phyloP scores from a whole-genome alignment of 768 basidiomycete species.

The Piloderma croceum region DNA sequence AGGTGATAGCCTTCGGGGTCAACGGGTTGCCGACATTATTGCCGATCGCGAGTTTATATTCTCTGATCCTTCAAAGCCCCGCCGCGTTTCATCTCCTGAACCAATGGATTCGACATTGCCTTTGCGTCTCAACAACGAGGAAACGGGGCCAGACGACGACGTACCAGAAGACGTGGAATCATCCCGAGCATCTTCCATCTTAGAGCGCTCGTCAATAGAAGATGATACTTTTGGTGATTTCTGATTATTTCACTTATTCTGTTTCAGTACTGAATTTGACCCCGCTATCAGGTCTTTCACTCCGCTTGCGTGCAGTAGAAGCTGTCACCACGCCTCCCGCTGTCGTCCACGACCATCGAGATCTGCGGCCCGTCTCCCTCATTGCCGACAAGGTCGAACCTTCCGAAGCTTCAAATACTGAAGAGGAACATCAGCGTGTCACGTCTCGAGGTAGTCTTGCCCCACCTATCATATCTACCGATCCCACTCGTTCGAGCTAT shows the following conservation, averaged over 20 bases:
- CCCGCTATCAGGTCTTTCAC: slow-evolving; percentile 15
- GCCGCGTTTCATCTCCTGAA: too few species aligned
- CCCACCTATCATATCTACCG: slow-evolving; percentile 24
- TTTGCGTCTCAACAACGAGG: slow-evolving; percentile 5
- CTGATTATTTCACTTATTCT: not conserved
- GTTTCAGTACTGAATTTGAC: slow-evolving; percentile 3
- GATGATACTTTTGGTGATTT: slow-evolving; percentile 27
- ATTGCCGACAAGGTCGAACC: too few species aligned
- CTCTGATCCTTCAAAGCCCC: too few species aligned
- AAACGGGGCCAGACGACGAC: not conserved
- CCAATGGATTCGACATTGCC: slow-evolving; percentile 9
- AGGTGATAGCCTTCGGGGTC: not conserved
- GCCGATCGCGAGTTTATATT: too few species aligned
- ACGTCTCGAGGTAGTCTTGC: slow-evolving; percentile 14
- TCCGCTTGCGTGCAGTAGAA: slow-evolving; percentile 18
- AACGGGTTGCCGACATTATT: not conserved
- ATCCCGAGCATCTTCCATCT: slow-evolving; percentile 16
- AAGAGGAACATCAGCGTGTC: slow-evolving; percentile 11
- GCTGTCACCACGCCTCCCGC: slow-evolving; percentile 9
- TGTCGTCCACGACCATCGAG: slow-evolving; percentile 17
- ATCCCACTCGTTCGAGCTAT: slow-evolving; percentile 46
- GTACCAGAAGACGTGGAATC: slow-evolving; percentile 25
- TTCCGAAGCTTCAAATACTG: slow-evolving; percentile 6
- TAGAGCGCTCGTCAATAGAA: slow-evolving; percentile 13
- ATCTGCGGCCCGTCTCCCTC: too few species aligned